Base-by-base conservation (phyloP, 768 basidiomycete species). In the Vararia minispora region DNA sequence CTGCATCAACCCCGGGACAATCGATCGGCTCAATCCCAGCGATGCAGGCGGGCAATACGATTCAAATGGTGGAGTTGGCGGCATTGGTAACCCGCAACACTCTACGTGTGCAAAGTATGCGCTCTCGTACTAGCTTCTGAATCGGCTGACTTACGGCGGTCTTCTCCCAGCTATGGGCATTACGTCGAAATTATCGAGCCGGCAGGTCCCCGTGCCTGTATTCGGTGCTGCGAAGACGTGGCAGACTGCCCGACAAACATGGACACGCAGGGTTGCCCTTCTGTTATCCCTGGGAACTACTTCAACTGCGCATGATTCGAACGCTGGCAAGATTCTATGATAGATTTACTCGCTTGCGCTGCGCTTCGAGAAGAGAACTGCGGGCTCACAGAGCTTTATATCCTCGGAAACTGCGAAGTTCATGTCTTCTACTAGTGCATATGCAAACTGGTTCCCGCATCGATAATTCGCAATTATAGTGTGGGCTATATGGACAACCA, bases 101-200 rank as follows among this genome's bases (percentile, higher is more conserved):
- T 72, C 69, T 46, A 59, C 61, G 5, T 75, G 73, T 43, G 9
- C 10, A 28, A 28, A 28, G 10, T 9, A n/a, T 28, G 27, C 27
- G 11, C 44, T 63, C 12, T 71, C 69, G 65, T 72, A 33, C 36
- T 60, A 54, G 11, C 16, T 27, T n/a, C 13, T 16, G 14, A 12
- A 16, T 20, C 33, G 8, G 7, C 3, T 40, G 2, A 8, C 16
- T 12, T 40, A 11, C 14, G 9, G 13, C 13, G 12, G 12, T 2
- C 14, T 12, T 29, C 32, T 41, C 27, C 17, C 22, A 67, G 67
- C 5, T 75, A 71, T 50, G 72, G 72, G 23, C 71, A 73, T 50
- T 75, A 73, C 46, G 69, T 73, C 14, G 73, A 75, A 44, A 54
- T 74, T 11, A 60, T 74, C 17, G 73, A 75, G 50, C 73, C 72